A percentile compares a stretch with the other conserved stretches of the same genome.
These are phyloP conservation scores for Cladophialophora yegresii DNA, from an alignment of 2,329 filamentous ascomycete species.

Conservation along the genomic window DNA sequence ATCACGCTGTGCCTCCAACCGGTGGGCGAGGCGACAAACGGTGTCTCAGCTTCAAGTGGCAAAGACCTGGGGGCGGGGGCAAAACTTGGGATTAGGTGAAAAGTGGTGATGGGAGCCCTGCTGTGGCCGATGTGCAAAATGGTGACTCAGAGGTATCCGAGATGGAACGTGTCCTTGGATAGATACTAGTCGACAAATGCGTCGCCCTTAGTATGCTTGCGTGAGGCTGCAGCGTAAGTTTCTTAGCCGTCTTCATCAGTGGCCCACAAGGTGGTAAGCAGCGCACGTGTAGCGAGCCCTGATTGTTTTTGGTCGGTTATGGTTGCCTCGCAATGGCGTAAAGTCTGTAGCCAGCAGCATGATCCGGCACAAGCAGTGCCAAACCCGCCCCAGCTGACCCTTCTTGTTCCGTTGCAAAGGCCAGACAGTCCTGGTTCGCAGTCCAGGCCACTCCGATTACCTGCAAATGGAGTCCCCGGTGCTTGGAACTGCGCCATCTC, in stretches of 20 bases:
- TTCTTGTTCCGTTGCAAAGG: background rate
- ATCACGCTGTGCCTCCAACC: slow-evolving; percentile 5
- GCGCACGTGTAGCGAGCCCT: background rate
- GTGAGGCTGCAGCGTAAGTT: background rate
- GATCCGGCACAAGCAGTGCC: background rate
- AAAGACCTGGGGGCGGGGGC: background rate
- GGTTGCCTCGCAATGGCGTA: background rate
- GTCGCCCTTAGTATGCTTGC: background rate
- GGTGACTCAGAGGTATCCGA: slow-evolving; percentile 14
- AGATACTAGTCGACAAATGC: background rate
- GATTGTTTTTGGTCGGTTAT: background rate
- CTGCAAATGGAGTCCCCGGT: background rate
- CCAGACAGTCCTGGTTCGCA: background rate
- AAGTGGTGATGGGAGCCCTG: background rate
- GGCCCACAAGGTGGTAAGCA: background rate
- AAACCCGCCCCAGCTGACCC: background rate
- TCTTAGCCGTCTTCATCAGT: background rate
- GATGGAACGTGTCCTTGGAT: slow-evolving; percentile 20
- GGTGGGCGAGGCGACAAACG: slow-evolving; percentile 19
- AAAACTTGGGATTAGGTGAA: slow-evolving; percentile 18
- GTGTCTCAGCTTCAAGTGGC: slow-evolving; percentile 9
- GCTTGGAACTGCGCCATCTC: background rate
- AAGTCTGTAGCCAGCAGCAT: background rate
- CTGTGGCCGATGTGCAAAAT: background rate
- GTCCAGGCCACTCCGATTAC: background rate